Evolutionary conservation across 257 asterid species (phyloP).

Genomic region (Gynochthodes officinalis): DNA sequence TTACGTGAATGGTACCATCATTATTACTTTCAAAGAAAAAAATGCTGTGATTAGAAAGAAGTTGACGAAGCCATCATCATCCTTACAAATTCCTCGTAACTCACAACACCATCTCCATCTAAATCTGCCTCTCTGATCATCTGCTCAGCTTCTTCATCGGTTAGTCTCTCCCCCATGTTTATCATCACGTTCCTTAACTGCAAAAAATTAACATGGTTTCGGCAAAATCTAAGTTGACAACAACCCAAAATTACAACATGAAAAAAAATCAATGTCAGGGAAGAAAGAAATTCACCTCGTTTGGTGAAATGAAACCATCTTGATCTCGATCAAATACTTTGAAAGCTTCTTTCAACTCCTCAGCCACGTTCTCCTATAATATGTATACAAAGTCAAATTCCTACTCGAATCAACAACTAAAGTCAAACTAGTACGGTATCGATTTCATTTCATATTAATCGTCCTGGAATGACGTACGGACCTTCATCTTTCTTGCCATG

Average conservation of each 20-base stretch:
- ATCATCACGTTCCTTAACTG: conserved; percentile 73
- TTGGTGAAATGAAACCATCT: conserved; percentile 79
- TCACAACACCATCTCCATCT: conserved; percentile 67
- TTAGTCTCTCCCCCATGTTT: conserved; percentile 65
- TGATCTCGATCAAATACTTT: conserved; percentile 80
- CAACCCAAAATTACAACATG: too few relatives aligned
- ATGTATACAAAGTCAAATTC: background rate
- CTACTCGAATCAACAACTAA: background rate
- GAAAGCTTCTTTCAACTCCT: conserved; percentile 79
- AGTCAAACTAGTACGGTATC: background rate
- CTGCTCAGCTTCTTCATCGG: conserved; percentile 63
- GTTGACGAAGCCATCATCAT: conserved; percentile 48
- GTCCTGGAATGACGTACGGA: background rate
- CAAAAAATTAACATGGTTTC: conserved; percentile 44
- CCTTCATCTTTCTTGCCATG: conserved; percentile 69
- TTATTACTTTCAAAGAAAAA: too few relatives aligned
- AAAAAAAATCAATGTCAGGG: too few relatives aligned
- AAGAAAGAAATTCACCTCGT: conserved; percentile 62
- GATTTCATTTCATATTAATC: background rate
- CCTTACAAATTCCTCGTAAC: conserved; percentile 64
- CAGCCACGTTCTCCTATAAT: conserved; percentile 52
- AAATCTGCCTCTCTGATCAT: conserved; percentile 72
- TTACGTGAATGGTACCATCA: too few relatives aligned
- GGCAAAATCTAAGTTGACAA: too few relatives aligned
- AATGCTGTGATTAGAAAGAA: conserved; percentile 7